A percentile compares a stretch with the other conserved stretches of the same genome.
Evolutionary conservation across 108 stramenopile genomes (phyloP).

Genomic region (Fragilaria crotonensis): DNA sequence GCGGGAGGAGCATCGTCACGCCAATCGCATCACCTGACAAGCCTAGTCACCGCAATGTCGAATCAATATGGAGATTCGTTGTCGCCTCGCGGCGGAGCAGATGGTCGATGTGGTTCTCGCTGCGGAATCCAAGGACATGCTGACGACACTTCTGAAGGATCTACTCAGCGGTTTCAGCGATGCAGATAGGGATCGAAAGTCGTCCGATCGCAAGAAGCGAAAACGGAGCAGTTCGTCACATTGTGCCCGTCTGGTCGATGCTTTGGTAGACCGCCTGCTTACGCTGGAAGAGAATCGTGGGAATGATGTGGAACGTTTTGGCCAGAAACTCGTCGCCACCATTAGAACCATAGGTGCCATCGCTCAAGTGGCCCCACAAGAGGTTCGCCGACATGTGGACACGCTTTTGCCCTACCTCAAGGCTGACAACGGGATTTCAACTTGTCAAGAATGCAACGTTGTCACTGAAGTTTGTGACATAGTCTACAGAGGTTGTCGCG

Average conservation of each 20-base stretch:
- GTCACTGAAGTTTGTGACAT: slow-evolving; percentile 55
- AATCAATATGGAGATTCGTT: slow-evolving; percentile 31
- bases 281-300: slow-evolving; percentile 67
- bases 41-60: too few relatives aligned
- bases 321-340: slow-evolving; percentile 71
- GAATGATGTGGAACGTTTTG: slow-evolving; percentile 20
- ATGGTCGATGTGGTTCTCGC: slow-evolving; percentile 89
- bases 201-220: slow-evolving; percentile 43
- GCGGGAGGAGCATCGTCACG: too few relatives aligned
- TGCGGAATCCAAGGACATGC: slow-evolving; percentile 53
- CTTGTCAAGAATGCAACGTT: slow-evolving; percentile 55
- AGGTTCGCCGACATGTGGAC: slow-evolving; percentile 71
- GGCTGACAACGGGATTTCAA: slow-evolving; percentile 72
- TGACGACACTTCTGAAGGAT: slow-evolving; percentile 68
- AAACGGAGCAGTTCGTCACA: slow-evolving; percentile 38
- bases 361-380: slow-evolving; percentile 56
- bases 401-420: slow-evolving; percentile 84
- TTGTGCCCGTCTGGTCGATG: slow-evolving; percentile 56
- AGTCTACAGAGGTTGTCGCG: slow-evolving; percentile 31
- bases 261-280: slow-evolving; percentile 74
- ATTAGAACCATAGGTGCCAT: slow-evolving; percentile 77
- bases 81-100: slow-evolving; percentile 50
- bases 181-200: slow-evolving; percentile 73
- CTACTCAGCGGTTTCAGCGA: slow-evolving; percentile 65
- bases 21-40: too few relatives aligned